phyloP scores from a whole-genome alignment of 2,329 filamentous ascomycete genomes.

The Stemphylium vesicarium region DNA sequence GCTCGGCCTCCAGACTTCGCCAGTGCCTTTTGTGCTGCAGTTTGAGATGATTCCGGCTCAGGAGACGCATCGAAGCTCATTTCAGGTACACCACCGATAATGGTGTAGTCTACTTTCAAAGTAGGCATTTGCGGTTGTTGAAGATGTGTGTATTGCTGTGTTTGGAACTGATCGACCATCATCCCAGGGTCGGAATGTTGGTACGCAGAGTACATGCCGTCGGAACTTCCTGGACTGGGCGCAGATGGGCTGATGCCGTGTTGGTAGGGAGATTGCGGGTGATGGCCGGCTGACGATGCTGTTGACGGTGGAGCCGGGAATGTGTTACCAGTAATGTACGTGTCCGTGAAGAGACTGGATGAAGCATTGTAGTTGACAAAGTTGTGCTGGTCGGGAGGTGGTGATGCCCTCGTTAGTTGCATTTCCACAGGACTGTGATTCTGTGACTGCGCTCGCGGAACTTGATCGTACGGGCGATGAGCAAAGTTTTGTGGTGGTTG shows the following conservation, averaged over 20 bases:
- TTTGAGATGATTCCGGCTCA: slow-evolving; percentile 31
- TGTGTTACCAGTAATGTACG: slow-evolving; percentile 27
- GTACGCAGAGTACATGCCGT: slow-evolving; percentile 35
- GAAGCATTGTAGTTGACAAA: slow-evolving; percentile 38
- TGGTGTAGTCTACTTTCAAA: slow-evolving; percentile 11
- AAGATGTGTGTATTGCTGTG: slow-evolving; percentile 15
- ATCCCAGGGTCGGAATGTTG: slow-evolving; percentile 35
- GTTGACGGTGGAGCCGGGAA: slow-evolving; percentile 30
- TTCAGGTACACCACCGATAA: slow-evolving; percentile 21
- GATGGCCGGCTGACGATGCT: slow-evolving; percentile 28
- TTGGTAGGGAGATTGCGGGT: slow-evolving; percentile 27
- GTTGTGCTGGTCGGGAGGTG: slow-evolving; percentile 31
- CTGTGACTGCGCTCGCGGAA: slow-evolving; percentile 18
- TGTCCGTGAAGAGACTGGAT: slow-evolving; percentile 34
- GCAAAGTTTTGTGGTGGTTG: slow-evolving; percentile 20
- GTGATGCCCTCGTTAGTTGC: slow-evolving; percentile 31
- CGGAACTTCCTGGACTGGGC: slow-evolving; percentile 41
- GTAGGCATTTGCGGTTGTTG: slow-evolving; percentile 6
- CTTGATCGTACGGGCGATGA: slow-evolving; percentile 20
- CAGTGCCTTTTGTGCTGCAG: slow-evolving; percentile 29
- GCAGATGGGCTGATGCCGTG: slow-evolving; percentile 34
- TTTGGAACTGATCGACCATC: slow-evolving; percentile 25
- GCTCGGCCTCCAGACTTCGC: slow-evolving; percentile 47
- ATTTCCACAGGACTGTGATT: slow-evolving; percentile 31
- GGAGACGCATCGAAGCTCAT: slow-evolving; percentile 33